Evolutionary conservation across 2,329 filamentous ascomycete genomes (phyloP).

Genomic region (Rutstroemia sp.): DNA sequence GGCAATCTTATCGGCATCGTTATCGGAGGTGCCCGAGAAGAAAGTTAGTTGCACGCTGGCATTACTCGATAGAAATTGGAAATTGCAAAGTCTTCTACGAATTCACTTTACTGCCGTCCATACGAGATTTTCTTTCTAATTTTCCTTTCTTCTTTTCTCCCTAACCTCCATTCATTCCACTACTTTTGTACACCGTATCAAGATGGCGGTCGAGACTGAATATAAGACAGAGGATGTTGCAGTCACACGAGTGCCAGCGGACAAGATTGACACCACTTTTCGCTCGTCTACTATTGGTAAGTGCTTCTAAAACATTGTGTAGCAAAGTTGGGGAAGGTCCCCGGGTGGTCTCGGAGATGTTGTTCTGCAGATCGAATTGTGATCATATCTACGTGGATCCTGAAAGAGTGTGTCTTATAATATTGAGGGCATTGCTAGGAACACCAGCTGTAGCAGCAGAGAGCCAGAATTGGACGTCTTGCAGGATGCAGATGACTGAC

Average conservation of each 20-base stretch:
- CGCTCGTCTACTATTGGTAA: slow-evolving; percentile 54
- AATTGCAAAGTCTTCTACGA: not conserved
- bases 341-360: too few relatives aligned
- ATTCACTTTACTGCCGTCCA: not conserved
- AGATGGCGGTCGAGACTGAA: slow-evolving; percentile 34
- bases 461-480: not conserved
- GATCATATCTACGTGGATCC: too few relatives aligned
- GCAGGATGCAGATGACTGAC: slow-evolving; percentile 7
- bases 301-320: slow-evolving; percentile 21
- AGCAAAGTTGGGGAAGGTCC: too few relatives aligned
- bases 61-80: slow-evolving; percentile 24
- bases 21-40: slow-evolving; percentile 11
- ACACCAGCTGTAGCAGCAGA: too few relatives aligned
- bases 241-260: slow-evolving; percentile 40
- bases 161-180: not conserved
- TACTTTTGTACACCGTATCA: slow-evolving; percentile 1
- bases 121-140: not conserved
- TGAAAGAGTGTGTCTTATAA: too few relatives aligned
- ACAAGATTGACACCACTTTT: slow-evolving; percentile 54
- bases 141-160: not conserved
- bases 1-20: slow-evolving; percentile 8
- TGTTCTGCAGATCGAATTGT: too few relatives aligned
- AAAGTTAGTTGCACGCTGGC: not conserved
- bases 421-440: too few relatives aligned
- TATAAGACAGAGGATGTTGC: slow-evolving; percentile 51